Evolutionary conservation across 2,329 filamentous ascomycete genomes (phyloP).

Genomic region (Rhexocercosporidium sp.): DNA sequence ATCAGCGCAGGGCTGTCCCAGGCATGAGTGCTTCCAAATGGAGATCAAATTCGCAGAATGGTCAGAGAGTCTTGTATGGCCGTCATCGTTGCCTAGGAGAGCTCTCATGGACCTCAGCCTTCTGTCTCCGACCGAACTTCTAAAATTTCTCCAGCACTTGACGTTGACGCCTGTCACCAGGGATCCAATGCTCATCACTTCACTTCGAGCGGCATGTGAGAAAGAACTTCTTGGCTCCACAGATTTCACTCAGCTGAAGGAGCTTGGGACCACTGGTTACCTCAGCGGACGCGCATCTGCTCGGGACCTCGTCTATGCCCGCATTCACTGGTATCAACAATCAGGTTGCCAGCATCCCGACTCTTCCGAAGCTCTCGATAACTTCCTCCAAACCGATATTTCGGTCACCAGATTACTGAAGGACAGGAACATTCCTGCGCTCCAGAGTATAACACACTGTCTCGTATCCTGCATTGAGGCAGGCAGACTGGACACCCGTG

Average conservation of each 20-base stretch:
- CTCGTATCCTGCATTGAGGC: constrained; percentile 20
- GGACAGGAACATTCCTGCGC: constrained; percentile 23
- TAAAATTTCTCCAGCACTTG: constrained; percentile 29
- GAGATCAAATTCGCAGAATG: constrained; percentile 48
- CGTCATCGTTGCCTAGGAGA: constrained; percentile 40
- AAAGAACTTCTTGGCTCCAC: constrained; percentile 27
- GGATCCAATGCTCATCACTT: constrained; percentile 20
- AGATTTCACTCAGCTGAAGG: constrained; percentile 44
- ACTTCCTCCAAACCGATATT: constrained; percentile 46
- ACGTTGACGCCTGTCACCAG: constrained; percentile 15
- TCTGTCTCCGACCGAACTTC: constrained; percentile 43
- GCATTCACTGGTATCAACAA: constrained; percentile 49
- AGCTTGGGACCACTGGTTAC: constrained; percentile 47
- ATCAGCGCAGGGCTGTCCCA: constrained; percentile 47
- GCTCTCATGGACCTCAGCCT: constrained; percentile 48
- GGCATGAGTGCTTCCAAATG: constrained; percentile 48
- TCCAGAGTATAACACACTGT: constrained; percentile 26
- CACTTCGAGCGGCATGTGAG: constrained; percentile 24
- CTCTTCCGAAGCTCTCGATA: constrained; percentile 39
- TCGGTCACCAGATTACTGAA: constrained; percentile 26
- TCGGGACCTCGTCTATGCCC: constrained; percentile 44
- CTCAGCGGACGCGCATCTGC: constrained; percentile 46
- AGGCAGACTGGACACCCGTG: constrained; percentile 48
- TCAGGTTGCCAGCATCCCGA: constrained; percentile 45
- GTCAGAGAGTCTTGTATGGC: constrained; percentile 40